These are phyloP conservation scores for Nicotiana noctiflora DNA, from an alignment of 257 asterid species.

Conservation along the genomic window DNA sequence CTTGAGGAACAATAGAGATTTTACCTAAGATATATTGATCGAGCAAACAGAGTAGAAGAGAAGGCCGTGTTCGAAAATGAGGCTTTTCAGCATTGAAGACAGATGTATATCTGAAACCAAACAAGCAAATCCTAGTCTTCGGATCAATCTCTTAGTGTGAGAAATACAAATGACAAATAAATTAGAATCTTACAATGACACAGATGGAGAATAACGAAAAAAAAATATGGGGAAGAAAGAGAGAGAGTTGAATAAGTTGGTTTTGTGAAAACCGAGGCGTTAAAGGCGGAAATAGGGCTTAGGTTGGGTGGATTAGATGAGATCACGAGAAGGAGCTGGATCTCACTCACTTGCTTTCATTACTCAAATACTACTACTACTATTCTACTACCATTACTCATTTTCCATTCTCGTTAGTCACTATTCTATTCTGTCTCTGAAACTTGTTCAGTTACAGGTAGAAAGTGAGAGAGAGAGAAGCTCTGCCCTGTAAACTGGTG, in stretches of 20 bases:
- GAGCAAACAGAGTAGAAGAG: neutral
- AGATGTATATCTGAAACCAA: neutral
- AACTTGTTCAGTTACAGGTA: neutral
- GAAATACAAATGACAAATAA: neutral
- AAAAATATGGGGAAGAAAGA: neutral
- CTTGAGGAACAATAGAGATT: neutral
- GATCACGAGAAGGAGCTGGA: constrained; percentile 9
- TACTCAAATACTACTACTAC: neutral
- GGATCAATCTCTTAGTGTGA: neutral
- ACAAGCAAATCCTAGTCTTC: neutral
- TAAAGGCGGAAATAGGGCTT: constrained; percentile 7
- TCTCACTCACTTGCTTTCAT: constrained; percentile 11
- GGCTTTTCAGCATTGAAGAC: neutral
- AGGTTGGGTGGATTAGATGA: neutral
- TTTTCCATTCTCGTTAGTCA: constrained; percentile 1
- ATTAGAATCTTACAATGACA: neutral
- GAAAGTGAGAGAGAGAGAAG: constrained; percentile 2
- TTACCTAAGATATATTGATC: neutral
- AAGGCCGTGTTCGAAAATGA: neutral
- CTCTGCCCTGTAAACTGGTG: neutral
- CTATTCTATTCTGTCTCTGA: constrained; percentile 13
- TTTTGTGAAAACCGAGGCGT: constrained; percentile 8
- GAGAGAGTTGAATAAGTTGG: neutral
- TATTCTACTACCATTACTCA: constrained; percentile 2
- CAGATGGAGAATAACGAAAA: neutral